A percentile compares a stretch with the other conserved stretches of the same genome.
phyloP scores from a whole-genome alignment of 2,329 filamentous ascomycete genomes.

The Phoma sp. region DNA sequence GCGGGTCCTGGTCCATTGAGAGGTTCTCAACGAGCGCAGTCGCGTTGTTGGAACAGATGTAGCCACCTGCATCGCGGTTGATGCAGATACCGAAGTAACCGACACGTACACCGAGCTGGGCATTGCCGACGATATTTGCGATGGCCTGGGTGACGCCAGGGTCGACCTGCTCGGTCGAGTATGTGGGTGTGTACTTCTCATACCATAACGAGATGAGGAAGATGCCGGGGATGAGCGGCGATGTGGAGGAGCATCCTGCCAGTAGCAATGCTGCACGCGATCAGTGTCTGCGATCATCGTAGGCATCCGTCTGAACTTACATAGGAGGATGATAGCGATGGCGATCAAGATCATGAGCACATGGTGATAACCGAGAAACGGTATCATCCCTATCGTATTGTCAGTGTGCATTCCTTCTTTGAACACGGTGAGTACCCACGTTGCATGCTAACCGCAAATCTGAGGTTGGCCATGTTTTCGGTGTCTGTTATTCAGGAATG shows the following conservation, averaged over 20 bases:
- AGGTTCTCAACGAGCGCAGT: slow-evolving; percentile 90
- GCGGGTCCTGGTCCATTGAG: slow-evolving; percentile 87
- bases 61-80: slow-evolving; percentile 86
- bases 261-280: slow-evolving; percentile 75
- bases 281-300: slow-evolving; percentile 30
- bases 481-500: slow-evolving; percentile 29
- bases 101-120: slow-evolving; percentile 85
- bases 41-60: slow-evolving; percentile 96
- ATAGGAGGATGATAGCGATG: slow-evolving; percentile 90
- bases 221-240: slow-evolving; percentile 91
- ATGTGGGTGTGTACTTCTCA: slow-evolving; percentile 79
- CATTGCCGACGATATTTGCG: slow-evolving; percentile 84
- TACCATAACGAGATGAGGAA: slow-evolving; percentile 99
- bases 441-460: slow-evolving; percentile 59
- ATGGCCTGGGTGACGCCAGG: slow-evolving; percentile 87
- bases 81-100: slow-evolving; percentile 99
- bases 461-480: slow-evolving; percentile 55
- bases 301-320: slow-evolving; percentile 61
- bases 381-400: slow-evolving; percentile 58
- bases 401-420: slow-evolving; percentile 31
- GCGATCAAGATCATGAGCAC: slow-evolving; percentile 98
- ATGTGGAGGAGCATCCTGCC: slow-evolving; percentile 95
- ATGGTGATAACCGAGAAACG: slow-evolving; percentile 74
- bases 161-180: slow-evolving; percentile 86
- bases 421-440: slow-evolving; percentile 39